Conservation (phyloP, 2,329 filamentous ascomycete genomes). For the Hyphodiscus sp. region DNA sequence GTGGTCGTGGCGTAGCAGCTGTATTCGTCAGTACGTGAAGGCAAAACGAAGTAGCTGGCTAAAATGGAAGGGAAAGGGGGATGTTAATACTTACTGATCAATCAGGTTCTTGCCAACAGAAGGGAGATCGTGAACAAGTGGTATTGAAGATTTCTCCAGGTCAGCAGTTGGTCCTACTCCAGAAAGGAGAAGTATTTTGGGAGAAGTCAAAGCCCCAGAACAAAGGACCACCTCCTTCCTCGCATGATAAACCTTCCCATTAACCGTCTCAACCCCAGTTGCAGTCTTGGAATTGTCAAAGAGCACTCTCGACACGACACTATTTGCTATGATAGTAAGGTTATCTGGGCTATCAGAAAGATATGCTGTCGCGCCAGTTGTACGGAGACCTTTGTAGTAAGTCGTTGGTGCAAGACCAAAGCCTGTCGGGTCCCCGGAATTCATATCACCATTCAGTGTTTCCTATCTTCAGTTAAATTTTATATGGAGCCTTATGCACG, state of each 20-base stretch:
- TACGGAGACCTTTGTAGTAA: constrained; percentile 36
- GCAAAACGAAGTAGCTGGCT: background rate
- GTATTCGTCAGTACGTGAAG: background rate
- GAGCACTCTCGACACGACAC: constrained; percentile 42
- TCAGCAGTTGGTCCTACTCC: constrained; percentile 38
- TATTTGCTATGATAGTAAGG: constrained; percentile 43
- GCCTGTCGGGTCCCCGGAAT: constrained; percentile 50
- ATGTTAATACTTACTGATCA: constrained; percentile 38
- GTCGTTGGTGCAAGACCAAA: constrained; percentile 44
- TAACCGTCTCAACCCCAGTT: constrained; percentile 37
- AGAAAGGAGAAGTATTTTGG: constrained; percentile 41
- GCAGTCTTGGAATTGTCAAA: constrained; percentile 37
- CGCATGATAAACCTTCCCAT: constrained; percentile 31
- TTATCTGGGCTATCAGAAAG: constrained; percentile 40
- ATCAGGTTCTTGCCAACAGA: constrained; percentile 59
- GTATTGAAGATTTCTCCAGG: constrained; percentile 39
- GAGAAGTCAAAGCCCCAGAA: constrained; percentile 41
- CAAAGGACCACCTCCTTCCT: constrained; percentile 40
- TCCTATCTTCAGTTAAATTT: constrained; percentile 34
- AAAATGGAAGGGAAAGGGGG: constrained; percentile 34
- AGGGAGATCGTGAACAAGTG: constrained; percentile 49
- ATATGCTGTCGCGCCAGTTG: constrained; percentile 34
- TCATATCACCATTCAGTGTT: constrained; percentile 36
- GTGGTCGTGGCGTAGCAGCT: constrained; percentile 25
- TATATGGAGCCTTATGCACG: constrained; percentile 41